phyloP scores from a whole-genome alignment of 331 rosid species.

The Arachis monticola region DNA sequence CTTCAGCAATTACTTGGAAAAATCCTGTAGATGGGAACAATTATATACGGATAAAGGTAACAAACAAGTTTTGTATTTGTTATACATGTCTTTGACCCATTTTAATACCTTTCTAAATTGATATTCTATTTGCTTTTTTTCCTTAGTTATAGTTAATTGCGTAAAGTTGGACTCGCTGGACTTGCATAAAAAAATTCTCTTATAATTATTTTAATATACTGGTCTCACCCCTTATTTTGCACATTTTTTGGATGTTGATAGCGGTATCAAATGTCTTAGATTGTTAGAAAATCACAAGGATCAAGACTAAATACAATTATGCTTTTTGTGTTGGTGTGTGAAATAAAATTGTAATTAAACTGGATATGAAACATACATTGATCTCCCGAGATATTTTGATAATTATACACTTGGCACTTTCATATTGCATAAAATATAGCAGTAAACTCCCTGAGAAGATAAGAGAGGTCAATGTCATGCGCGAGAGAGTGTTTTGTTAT shows the following conservation, averaged over 20 bases:
- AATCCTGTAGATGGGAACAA: conserved; percentile 46
- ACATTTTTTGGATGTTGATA: conserved; percentile 15
- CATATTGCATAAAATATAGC: too few species aligned
- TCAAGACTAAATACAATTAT: background rate
- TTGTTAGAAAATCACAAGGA: conserved; percentile 5
- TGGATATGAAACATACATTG: background rate
- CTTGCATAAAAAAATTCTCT: conserved; percentile 1
- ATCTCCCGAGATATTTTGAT: too few species aligned
- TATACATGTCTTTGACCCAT: conserved; percentile 8
- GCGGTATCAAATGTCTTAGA: conserved; percentile 11
- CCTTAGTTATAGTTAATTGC: background rate
- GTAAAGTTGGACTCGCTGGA: background rate
- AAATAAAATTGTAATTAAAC: too few species aligned
- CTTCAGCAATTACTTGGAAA: conserved; percentile 79
- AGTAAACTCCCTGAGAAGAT: too few species aligned
- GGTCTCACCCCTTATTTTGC: conserved; percentile 9
- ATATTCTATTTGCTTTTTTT: conserved; percentile 12
- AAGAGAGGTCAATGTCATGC: too few species aligned
- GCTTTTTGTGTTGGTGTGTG: too few species aligned
- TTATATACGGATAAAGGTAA: conserved; percentile 74
- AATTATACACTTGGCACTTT: too few species aligned
- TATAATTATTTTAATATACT: background rate
- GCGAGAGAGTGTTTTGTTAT: background rate
- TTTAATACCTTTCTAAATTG: conserved; percentile 9
- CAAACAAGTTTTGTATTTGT: conserved; percentile 15